These are phyloP conservation scores for Fusarium sp. DNA, from an alignment of 2,329 filamentous ascomycete genomes.

Conservation along the genomic window DNA sequence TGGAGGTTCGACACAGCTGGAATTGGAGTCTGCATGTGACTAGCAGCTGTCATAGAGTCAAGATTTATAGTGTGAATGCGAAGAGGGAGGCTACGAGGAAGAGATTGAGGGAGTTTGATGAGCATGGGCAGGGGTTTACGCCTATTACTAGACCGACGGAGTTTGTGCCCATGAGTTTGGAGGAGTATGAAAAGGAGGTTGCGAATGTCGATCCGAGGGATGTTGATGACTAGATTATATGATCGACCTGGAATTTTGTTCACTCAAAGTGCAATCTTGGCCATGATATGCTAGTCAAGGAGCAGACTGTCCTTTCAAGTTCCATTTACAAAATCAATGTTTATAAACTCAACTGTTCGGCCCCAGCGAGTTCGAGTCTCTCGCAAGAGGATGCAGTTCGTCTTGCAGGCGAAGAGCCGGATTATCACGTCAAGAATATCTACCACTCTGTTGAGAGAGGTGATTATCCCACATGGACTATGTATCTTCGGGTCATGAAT, in stretches of 20 bases:
- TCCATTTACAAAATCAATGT: background rate
- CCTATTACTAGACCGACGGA: slow-evolving; percentile 58
- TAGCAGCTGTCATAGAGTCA: slow-evolving; percentile 67
- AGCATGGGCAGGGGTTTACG: slow-evolving; percentile 54
- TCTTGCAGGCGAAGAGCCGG: background rate
- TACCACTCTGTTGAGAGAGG: background rate
- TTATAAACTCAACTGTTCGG: background rate
- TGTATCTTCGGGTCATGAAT: background rate
- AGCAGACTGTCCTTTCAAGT: background rate
- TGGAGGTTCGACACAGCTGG: slow-evolving; percentile 63
- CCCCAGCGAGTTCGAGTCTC: background rate
- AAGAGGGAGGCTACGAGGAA: slow-evolving; percentile 58
- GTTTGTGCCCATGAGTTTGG: background rate
- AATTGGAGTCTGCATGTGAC: slow-evolving; percentile 76
- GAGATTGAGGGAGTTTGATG: slow-evolving; percentile 61
- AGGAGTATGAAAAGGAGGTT: background rate
- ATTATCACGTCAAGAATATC: slow-evolving; percentile 1
- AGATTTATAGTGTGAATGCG: slow-evolving; percentile 70
- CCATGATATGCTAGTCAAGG: background rate
- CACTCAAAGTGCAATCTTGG: fast-evolving
- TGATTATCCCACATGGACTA: background rate
- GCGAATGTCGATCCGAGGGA: background rate
- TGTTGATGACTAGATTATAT: background rate
- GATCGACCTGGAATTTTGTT: fast-evolving
- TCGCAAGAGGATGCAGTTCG: background rate